Evolutionary conservation across 176 grass and related monocot genomes (phyloP).

Genomic region (Poa annua): DNA sequence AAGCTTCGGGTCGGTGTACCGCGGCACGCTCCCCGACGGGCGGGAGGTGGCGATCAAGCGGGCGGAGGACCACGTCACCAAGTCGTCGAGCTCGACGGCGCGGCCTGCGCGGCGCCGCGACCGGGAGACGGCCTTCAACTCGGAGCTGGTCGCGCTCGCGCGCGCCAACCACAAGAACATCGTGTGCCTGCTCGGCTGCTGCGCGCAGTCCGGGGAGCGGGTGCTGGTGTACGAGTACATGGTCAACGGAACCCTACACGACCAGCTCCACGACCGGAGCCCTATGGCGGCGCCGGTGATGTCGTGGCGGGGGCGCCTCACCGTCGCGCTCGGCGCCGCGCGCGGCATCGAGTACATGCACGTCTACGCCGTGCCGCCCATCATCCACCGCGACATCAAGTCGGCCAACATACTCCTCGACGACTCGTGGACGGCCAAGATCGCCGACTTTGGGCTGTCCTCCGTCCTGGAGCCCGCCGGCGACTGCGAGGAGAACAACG

Average conservation of each 20-base stretch:
- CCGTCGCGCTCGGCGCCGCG: conserved; percentile 78
- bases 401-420: conserved; percentile 91
- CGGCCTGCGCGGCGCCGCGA: conserved; percentile 55
- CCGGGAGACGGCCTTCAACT: conserved; percentile 76
- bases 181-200: conserved; percentile 83
- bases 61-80: conserved; percentile 47
- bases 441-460: conserved; percentile 89
- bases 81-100: conserved; percentile 50
- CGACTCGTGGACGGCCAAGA: conserved; percentile 78
- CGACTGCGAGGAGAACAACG: conserved; percentile 14
- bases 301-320: conserved; percentile 61
- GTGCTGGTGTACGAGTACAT: conserved; percentile 92
- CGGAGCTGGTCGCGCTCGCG: conserved; percentile 79
- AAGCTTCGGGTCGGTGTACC: conserved; percentile 95
- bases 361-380: conserved; percentile 85
- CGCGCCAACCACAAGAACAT: conserved; percentile 93
- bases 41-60: conserved; percentile 83
- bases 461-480: conserved; percentile 42
- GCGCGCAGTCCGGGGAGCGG: conserved; percentile 63
- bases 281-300: conserved; percentile 45
- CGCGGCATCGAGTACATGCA: conserved; percentile 96
- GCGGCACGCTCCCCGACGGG: conserved; percentile 58
- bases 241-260: conserved; percentile 81
- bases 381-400: conserved; percentile 98
- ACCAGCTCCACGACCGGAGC: conserved; percentile 71